Evolutionary conservation across 768 basidiomycete species (phyloP), one percentile per base, ranked within the genome.

Genomic region (Candolleomyces aberdarensis): DNA sequence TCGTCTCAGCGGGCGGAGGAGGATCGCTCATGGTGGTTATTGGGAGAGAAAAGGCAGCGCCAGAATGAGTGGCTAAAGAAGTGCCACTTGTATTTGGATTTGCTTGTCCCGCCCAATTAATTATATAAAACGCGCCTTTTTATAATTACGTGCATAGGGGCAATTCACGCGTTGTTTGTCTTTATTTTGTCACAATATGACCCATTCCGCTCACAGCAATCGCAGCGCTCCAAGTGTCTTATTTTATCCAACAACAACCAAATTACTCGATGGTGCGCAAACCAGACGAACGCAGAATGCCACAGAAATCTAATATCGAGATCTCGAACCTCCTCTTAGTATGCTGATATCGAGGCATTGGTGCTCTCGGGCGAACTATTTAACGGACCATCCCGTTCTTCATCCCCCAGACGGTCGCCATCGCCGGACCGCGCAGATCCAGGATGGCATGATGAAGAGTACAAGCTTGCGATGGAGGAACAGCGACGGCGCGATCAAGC

Each of bases 301-400:
- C 13, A 39, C 31, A 7, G 40, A 32, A 40, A 7, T 55, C 53
- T 29, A 7, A 31, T 7, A 2, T n/a, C 26, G 3, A 26, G 1
- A 43, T 43, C n/a, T 11, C 41, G n/a, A 15, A 3, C 2, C 32
- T 17, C 32, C 3, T 15, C 39, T 11, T 32, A 55, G 53, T 55
- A 55, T 19, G 53, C 53, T 3, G 53, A 87, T 67, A 81, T 92
- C 56, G 90, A 92, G 69, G 83, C 85, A 56, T 79, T 89, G 32
- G 85, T 91, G 49, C 85, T 91, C 46, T 92, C 92, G 14, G 92
- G 92, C 44, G 84, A 85, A 64, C 80, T 93, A 43, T 92, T 92
- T 74, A 82, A 81, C 46, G 78, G 80, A 4, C 60, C 72, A 15
- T 72, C 76, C 1, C 79, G 84, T 9, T 83, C 88, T 1, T 80